Percentiles rank a stretch among this genome's conserved stretches.
These are phyloP conservation scores for Petasospora fabianii DNA, from an alignment of 1,139 yeast genomes.

Conservation along the genomic window DNA sequence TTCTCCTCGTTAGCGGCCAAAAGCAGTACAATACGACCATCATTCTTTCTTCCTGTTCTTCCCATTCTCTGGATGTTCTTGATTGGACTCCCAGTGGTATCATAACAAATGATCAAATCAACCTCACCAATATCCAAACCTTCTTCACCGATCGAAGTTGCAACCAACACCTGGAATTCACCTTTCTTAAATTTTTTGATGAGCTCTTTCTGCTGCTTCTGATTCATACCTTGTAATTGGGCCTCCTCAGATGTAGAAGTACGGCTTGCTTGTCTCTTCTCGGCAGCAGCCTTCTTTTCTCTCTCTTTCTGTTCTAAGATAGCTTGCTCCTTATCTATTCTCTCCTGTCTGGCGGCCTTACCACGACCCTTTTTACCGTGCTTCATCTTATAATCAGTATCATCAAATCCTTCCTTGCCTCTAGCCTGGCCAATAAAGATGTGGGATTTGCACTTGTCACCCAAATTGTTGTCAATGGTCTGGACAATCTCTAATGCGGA, in stretches of 20 bases:
- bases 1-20: conserved; percentile 74
- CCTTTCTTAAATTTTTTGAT: conserved; percentile 73
- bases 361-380: conserved; percentile 39
- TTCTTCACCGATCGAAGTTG: conserved; percentile 98
- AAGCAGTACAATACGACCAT: conserved; percentile 77
- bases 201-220: conserved; percentile 66
- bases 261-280: conserved; percentile 33
- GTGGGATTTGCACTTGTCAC: conserved; percentile 59
- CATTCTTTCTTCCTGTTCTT: conserved; percentile 93
- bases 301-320: conserved; percentile 26
- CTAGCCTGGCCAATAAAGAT: conserved; percentile 85
- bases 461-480: conserved; percentile 46
- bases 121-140: conserved; percentile 98
- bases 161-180: conserved; percentile 73
- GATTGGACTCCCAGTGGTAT: conserved; percentile 90
- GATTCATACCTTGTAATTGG: conserved; percentile 55
- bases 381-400: conserved; percentile 41
- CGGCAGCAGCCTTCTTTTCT: conserved; percentile 30
- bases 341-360: conserved; percentile 33
- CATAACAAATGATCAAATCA: conserved; percentile 87
- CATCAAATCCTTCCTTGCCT: conserved; percentile 62
- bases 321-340: conserved; percentile 30
- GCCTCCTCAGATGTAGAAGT: conserved; percentile 42
- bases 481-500: conserved; percentile 85
- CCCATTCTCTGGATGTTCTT: conserved; percentile 96